These are phyloP conservation scores for Coniochaeta prunicola DNA, from an alignment of 2,329 filamentous ascomycete genomes.

Conservation along the genomic window DNA sequence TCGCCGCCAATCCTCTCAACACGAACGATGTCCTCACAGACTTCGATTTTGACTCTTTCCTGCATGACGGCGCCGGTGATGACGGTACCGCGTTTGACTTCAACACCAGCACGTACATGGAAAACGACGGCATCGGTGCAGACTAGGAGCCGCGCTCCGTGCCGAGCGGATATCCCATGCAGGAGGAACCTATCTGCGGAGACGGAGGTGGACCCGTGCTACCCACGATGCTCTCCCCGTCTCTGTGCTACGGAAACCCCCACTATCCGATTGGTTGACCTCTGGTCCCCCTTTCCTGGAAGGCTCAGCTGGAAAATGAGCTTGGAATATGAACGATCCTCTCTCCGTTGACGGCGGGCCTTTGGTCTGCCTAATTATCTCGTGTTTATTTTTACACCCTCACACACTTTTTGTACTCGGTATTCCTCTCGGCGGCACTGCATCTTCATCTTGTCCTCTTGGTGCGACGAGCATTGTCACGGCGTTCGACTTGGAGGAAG, in stretches of 20 bases:
- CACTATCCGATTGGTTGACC: neutral
- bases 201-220: neutral
- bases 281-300: neutral
- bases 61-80: constrained; percentile 48
- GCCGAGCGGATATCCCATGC: neutral
- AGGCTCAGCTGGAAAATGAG: neutral
- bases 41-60: constrained; percentile 63
- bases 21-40: constrained; percentile 54
- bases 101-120: constrained; percentile 20
- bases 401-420: neutral
- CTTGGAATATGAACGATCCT: neutral
- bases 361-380: neutral
- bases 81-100: constrained; percentile 48
- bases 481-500: neutral
- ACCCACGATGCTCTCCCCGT: neutral
- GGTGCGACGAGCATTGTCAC: neutral
- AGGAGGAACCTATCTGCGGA: neutral
- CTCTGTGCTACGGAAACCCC: neutral
- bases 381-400: neutral
- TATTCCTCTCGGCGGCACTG: neutral
- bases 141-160: neutral
- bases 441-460: neutral
- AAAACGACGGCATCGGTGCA: neutral
- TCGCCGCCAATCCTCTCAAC: constrained; percentile 43
- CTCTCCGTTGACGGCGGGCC: neutral